Base-by-base conservation (phyloP, 441 rosid genomes). In the Erodium texanum region DNA sequence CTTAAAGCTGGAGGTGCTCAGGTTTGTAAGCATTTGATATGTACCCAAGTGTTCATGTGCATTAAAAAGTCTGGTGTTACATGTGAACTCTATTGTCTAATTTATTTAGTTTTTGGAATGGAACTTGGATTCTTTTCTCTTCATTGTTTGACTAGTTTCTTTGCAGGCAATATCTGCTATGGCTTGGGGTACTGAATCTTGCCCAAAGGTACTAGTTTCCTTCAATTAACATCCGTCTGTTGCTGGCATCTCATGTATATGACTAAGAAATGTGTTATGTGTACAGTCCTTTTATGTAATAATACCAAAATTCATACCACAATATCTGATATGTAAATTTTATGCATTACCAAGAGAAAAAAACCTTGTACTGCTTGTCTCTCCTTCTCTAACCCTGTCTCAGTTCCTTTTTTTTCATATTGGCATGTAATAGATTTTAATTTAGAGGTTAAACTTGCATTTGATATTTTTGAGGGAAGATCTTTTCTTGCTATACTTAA, bases 1-100 rank as follows among this genome's bases (percentile, higher is more conserved):
- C 92, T 93, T 63, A 91, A 90, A 82, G 98, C 95, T 62, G 97
- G 97, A 62, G 97, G 97, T 74, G 97, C 97, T 22, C 98, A 93
- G 96, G 96, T 93, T 48, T 74, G 77, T 22, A 70, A 66, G 29
- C 66, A 50, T 76, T 66, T 7, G 69, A 74, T 24, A 29, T 22
- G 15, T 71, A 27, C 32, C 16, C 24, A 5, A 36, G n/a, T 74
- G 23, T 23, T 61, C 20, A 20, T 68, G 36, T 11, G 36, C 43
- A 45, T 77, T 59, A 29, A 9, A 29, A 24, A 12, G 8, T 23
- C 18, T 71, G 2, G 24, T 68, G 68, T 45, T 52, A n/a, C 59
- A 52, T n/a, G 22, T 18, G 20, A 52, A 52, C 56, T 66, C 16
- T 0, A 45, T 5, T 12, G 3, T 45, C 52, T 45, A 12, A 0